phyloP scores from a whole-genome alignment of 345 rosid species.

The Pseudoturritis turrita region DNA sequence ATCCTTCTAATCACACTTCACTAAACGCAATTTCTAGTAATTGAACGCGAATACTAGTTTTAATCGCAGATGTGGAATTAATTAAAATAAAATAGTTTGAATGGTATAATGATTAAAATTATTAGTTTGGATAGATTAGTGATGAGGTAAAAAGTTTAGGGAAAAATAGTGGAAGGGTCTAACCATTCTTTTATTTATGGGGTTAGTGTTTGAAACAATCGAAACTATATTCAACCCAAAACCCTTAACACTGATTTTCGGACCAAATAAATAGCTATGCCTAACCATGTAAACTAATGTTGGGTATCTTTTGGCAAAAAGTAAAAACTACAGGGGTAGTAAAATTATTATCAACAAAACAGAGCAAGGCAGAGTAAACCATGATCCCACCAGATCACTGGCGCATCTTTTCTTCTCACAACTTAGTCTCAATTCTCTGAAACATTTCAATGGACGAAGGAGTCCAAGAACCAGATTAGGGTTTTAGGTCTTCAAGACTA shows the following conservation, averaged over 20 bases:
- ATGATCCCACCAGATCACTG: not conserved
- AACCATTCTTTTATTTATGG: too few species aligned
- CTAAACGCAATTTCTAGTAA: too few species aligned
- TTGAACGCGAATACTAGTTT: too few species aligned
- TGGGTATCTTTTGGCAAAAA: not conserved
- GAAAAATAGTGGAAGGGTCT: too few species aligned
- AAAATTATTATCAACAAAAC: not conserved
- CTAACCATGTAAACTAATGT: not conserved
- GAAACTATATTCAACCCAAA: not conserved
- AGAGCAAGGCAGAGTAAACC: conserved; percentile 1
- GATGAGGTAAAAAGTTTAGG: too few species aligned
- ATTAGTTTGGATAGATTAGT: too few species aligned
- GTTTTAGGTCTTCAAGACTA: conserved; percentile 3
- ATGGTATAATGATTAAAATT: too few species aligned
- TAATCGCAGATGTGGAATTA: too few species aligned
- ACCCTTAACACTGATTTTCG: not conserved
- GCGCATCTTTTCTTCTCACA: conserved; percentile 1
- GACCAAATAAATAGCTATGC: too few species aligned
- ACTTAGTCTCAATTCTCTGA: conserved; percentile 7
- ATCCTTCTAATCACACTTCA: too few species aligned
- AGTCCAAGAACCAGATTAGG: conserved; percentile 21
- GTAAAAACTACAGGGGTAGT: not conserved
- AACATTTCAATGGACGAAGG: conserved; percentile 16
- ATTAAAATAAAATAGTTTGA: too few species aligned
- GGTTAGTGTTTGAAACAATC: not conserved